Base-by-base conservation (phyloP, 345 rosid species). In the Salix suchowensis region DNA sequence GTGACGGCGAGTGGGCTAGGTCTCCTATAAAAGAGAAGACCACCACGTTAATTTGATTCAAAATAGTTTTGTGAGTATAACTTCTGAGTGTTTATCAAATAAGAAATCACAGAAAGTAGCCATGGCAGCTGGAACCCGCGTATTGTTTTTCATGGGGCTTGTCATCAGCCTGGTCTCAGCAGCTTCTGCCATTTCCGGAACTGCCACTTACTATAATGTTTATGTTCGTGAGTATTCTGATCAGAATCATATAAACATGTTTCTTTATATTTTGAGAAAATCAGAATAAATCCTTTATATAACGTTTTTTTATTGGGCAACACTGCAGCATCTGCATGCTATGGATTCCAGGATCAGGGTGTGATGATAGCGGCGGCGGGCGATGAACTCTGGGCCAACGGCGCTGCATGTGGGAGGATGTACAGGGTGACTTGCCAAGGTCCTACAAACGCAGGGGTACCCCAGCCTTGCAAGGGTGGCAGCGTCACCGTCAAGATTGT, bases 251-350 rank as follows among this genome's bases (percentile, higher is more conserved):
- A 46, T 46, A 46, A 14, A 46, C 6, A 46, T 46, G 52, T 46
- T 46, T 46, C 52, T 46, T 46, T 46, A 15, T 12, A 46, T 46
- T 46, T 46, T 46, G 50, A 46, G 50, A 46, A 2, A 40, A 10
- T 40, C 44, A 40, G 44, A 40, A 0, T 40, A 40, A 40, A 40
- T 40, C 44, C 11, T 46, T 14, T 3, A 14, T 15, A 4, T 3
- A 46, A 36, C 2, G 46, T 46, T 46, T 46, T 1, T 46, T 46
- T 46, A 13, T 0, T 46, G 18, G 18, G 16, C 52, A 46, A 54
- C 23, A 21, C 23, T 3, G n/a, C 71, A 76, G 74, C 78, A 16
- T 76, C 80, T 6, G 77, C 80, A 19, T 80, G 83, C 83, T 72
- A 72, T 34, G 77, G 80, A 6, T 26, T 0, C 4, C n/a, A 71